phyloP scores from a whole-genome alignment of 1,139 yeast species.

The Casaregolazyma lundiana region DNA sequence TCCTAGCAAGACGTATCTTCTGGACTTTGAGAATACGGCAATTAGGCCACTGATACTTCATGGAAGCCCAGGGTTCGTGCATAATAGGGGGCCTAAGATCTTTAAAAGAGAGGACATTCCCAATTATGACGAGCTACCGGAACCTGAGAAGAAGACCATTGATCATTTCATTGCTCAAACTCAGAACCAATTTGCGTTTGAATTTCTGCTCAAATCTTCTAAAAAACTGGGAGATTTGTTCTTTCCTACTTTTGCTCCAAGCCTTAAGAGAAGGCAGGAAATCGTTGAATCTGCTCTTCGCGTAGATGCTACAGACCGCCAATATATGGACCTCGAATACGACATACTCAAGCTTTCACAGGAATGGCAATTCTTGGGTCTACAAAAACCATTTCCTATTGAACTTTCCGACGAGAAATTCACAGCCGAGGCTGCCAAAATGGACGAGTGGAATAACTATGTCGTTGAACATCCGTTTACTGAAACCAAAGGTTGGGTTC shows the following conservation, averaged over 20 bases:
- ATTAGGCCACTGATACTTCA: slow-evolving; percentile 78
- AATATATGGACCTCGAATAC: slow-evolving; percentile 66
- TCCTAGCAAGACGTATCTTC: slow-evolving; percentile 41
- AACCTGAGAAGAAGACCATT: slow-evolving; percentile 71
- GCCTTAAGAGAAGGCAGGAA: slow-evolving; percentile 36
- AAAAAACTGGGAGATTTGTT: slow-evolving; percentile 39
- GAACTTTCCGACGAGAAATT: slow-evolving; percentile 51
- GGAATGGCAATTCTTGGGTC: slow-evolving; percentile 42
- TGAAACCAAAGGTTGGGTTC: slow-evolving; percentile 93
- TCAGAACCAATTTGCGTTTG: slow-evolving; percentile 89
- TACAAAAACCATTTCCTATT: slow-evolving; percentile 52
- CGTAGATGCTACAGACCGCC: slow-evolving; percentile 58
- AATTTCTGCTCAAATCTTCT: slow-evolving; percentile 60
- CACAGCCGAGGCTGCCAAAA: slow-evolving; percentile 51
- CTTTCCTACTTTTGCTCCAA: slow-evolving; percentile 54
- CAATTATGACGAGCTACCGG: slow-evolving; percentile 60
- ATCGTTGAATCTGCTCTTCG: slow-evolving; percentile 49
- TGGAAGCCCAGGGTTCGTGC: slow-evolving; percentile 75
- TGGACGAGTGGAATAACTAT: slow-evolving; percentile 64
- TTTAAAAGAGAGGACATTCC: slow-evolving; percentile 74
- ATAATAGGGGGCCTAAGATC: slow-evolving; percentile 83
- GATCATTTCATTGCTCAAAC: slow-evolving; percentile 84
- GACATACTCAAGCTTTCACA: slow-evolving; percentile 71
- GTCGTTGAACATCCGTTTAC: slow-evolving; percentile 73
- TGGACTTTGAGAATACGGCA: slow-evolving; percentile 77